Evolutionary conservation across 768 basidiomycete species (phyloP).

Genomic region (Suillus discolor): DNA sequence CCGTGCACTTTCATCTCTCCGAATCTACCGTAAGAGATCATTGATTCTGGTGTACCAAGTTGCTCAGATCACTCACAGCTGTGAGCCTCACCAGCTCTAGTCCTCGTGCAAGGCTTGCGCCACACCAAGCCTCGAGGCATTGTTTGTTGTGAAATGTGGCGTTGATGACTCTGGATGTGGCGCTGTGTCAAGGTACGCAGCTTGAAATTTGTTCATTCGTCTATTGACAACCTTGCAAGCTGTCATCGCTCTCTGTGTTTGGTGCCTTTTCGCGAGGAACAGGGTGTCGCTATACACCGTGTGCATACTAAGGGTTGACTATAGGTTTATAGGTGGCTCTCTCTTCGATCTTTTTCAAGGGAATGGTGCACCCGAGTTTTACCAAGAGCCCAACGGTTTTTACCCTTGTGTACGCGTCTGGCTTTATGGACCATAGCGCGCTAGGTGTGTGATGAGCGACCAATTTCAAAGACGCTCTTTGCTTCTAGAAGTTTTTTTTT

Average conservation of each 20-base stretch:
- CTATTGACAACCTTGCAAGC: background rate
- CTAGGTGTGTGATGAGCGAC: constrained; percentile 10
- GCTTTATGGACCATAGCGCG: constrained; percentile 6
- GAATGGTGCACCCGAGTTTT: background rate
- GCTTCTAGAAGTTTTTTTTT: constrained; percentile 9
- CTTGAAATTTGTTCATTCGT: background rate
- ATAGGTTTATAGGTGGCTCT: background rate
- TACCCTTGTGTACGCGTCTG: constrained; percentile 1
- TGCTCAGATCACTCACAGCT: background rate
- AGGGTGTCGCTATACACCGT: background rate
- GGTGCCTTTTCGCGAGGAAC: constrained; percentile 13
- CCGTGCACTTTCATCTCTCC: background rate
- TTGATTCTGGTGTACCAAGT: background rate
- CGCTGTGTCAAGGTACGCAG: constrained; percentile 13
- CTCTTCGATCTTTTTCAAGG: constrained; percentile 1
- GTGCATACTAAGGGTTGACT: background rate
- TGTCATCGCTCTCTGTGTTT: constrained; percentile 15
- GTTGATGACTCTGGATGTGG: background rate
- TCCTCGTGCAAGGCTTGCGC: background rate
- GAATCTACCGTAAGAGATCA: constrained; percentile 1
- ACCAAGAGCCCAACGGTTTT: background rate
- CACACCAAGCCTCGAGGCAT: background rate
- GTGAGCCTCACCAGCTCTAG: constrained; percentile 5
- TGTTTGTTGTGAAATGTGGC: background rate
- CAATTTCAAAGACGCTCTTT: constrained; percentile 6